These are phyloP conservation scores for Neospermospora avenae DNA, from an alignment of 2,329 filamentous ascomycete species.

Conservation along the genomic window DNA sequence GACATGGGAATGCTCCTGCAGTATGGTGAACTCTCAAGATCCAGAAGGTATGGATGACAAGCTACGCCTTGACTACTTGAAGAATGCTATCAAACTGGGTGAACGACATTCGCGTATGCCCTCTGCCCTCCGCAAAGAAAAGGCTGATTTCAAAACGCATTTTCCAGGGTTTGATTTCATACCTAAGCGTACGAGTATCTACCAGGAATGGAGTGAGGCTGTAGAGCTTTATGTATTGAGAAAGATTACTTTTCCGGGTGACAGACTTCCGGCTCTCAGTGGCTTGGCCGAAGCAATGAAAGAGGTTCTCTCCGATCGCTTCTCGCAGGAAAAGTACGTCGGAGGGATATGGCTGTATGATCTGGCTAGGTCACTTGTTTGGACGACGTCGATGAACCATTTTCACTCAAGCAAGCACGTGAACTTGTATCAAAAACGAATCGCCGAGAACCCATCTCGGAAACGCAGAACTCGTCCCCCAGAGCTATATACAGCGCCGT, in stretches of 20 bases:
- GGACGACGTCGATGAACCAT: not conserved
- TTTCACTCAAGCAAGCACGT: not conserved
- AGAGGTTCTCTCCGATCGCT: not conserved
- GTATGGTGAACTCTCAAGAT: not conserved
- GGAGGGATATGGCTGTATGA: not conserved
- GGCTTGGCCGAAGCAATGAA: not conserved
- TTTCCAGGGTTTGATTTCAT: not conserved
- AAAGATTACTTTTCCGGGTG: not conserved
- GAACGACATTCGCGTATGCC: not conserved
- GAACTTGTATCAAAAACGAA: not conserved
- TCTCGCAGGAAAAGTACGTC: not conserved
- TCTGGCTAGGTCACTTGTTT: not conserved
- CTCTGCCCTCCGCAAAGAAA: not conserved
- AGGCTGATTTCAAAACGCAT: not conserved
- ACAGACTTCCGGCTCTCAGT: not conserved
- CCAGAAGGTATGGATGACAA: not conserved
- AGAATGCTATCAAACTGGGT: not conserved
- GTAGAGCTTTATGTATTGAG: not conserved
- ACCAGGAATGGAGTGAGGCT: not conserved
- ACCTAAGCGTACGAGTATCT: not conserved
- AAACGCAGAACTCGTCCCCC: not conserved
- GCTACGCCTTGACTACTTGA: not conserved
- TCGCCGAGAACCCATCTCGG: not conserved
- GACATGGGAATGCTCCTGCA: not conserved
- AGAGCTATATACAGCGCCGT: not conserved